phyloP scores from a whole-genome alignment of 2,329 filamentous ascomycete genomes.

The Fusarium tanahbumbuense region DNA sequence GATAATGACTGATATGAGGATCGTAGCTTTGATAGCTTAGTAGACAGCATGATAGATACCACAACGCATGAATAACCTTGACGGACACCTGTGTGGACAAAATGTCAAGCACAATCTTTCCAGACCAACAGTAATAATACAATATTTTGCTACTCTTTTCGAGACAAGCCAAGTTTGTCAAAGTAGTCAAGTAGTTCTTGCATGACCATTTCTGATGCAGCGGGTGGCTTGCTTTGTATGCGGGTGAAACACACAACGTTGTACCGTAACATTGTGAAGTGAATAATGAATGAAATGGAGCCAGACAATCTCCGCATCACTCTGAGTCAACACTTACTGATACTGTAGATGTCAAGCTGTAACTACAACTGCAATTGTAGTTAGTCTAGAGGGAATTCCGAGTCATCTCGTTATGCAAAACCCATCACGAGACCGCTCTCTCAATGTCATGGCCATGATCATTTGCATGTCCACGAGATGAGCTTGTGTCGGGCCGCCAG shows the following conservation, averaged over 20 bases:
- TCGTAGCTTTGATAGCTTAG: slow-evolving; percentile 13
- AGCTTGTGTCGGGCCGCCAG: slow-evolving; percentile 32
- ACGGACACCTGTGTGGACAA: slow-evolving; percentile 14
- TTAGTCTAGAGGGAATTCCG: neutral
- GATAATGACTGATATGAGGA: slow-evolving; percentile 6
- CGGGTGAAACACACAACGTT: slow-evolving; percentile 35
- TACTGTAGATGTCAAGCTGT: neutral
- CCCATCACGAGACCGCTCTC: slow-evolving; percentile 32
- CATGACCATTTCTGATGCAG: slow-evolving; percentile 38
- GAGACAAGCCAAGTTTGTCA: slow-evolving; percentile 13
- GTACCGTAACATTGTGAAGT: slow-evolving; percentile 27
- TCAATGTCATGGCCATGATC: slow-evolving; percentile 10
- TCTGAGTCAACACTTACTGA: slow-evolving; percentile 9
- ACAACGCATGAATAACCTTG: slow-evolving; percentile 21
- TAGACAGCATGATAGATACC: neutral
- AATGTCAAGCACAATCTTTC: neutral
- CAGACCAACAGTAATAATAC: slow-evolving; percentile 4
- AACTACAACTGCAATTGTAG: neutral
- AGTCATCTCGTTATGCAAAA: slow-evolving; percentile 20
- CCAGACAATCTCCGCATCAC: slow-evolving; percentile 8
- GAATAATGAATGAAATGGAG: slow-evolving; percentile 1
- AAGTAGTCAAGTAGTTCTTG: slow-evolving; percentile 10
- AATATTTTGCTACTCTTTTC: neutral
- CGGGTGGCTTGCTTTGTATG: slow-evolving; percentile 36
- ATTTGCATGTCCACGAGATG: slow-evolving; percentile 24